Base-by-base conservation (phyloP, 148 eudicot species). In the Rhododendron mucronatum region DNA sequence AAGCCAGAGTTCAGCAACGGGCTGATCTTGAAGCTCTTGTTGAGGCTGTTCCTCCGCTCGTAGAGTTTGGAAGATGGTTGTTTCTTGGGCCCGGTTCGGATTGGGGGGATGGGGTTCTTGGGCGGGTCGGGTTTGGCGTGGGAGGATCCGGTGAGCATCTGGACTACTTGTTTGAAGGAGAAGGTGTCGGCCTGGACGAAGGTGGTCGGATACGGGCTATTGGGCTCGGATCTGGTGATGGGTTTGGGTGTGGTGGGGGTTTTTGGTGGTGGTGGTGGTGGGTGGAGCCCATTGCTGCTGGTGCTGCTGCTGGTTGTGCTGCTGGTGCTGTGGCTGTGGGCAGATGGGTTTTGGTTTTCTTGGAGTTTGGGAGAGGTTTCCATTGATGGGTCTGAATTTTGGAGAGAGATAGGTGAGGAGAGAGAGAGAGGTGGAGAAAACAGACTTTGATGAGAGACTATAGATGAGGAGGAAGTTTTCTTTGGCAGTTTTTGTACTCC, bases 151-250 rank as follows among this genome's bases (percentile, higher is more conserved):
- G 94, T 92, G 2, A 92, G 94, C 90, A 91, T 89, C 88, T 92
- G 94, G 76, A 92, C 94, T 16, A 92, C 92, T 83, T 89, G 91
- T n/a, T 91, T 92, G 91, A 92, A 92, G 84, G 94, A 91, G 73
- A 88, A 78, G 26, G 94, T 79, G 89, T 92, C 92, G 5, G 94
- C 94, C 86, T 92, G 94, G 87, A 92, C 92, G 86, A 92, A 92
- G 79, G 94, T 92, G 5, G 94, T 92, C 78, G 94, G 94, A 88
- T 92, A 87, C 13, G 92, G 92, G 88, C 80, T 89, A 84, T 91
- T 92, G 30, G 94, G 91, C 21, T 92, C 94, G 87, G 94, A 91
- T 91, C 92, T 88, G 41, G 91, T 86, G 44, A 90, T 79, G 84
- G 91, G 90, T 2, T 71, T n/a, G 63, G 90, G 89, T 0, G 88